A percentile compares a stretch with the other conserved stretches of the same genome.
Conservation (phyloP, 2,329 filamentous ascomycete species). For the Microsporum ferrugineum region DNA sequence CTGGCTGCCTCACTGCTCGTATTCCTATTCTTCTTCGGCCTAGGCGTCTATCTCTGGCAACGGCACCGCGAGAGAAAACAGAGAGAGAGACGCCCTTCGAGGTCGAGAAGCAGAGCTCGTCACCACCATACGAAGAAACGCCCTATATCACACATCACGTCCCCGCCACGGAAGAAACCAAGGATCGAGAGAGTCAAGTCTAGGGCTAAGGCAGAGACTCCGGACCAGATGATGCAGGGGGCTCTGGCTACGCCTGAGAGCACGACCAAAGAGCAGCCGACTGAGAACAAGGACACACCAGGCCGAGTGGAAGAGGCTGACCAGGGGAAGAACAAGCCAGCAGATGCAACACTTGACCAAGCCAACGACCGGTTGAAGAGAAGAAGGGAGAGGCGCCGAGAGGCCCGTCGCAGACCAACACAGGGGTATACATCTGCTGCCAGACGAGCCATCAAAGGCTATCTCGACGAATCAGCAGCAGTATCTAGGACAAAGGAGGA, state of each 20-base stretch:
- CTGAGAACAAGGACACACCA: neutral
- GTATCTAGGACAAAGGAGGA: neutral
- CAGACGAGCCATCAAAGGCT: neutral
- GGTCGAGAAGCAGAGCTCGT: neutral
- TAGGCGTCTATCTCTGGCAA: conserved; percentile 12
- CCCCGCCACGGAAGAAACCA: neutral
- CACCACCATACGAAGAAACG: neutral
- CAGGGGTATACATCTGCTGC: neutral
- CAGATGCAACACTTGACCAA: neutral
- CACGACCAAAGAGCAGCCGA: neutral
- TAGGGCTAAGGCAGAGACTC: neutral
- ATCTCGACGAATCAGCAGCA: neutral
- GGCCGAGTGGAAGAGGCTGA: neutral
- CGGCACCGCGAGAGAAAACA: neutral
- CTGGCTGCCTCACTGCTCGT: conserved; percentile 19
- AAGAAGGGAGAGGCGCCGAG: neutral
- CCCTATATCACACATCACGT: neutral
- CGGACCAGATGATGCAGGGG: neutral
- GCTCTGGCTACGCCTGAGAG: neutral
- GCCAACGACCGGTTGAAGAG: neutral
- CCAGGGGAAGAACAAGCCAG: neutral
- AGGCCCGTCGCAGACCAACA: neutral
- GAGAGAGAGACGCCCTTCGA: neutral
- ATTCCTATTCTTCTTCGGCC: conserved; percentile 16
- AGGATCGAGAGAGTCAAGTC: neutral